These are phyloP conservation scores for Xylaria longipes DNA, from an alignment of 495 filamentous ascomycete genomes.

Conservation along the genomic window DNA sequence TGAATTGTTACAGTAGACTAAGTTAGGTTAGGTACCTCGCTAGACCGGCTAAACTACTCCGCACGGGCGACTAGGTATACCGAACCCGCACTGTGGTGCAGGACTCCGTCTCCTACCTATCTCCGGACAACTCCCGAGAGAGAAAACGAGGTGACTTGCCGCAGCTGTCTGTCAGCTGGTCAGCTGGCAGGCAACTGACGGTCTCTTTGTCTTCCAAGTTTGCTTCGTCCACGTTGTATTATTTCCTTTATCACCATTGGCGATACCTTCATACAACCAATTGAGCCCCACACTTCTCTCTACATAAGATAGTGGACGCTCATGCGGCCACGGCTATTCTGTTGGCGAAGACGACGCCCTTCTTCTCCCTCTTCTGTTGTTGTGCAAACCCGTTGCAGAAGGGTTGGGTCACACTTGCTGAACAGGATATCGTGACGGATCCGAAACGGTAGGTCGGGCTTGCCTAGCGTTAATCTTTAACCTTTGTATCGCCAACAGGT, in stretches of 20 bases:
- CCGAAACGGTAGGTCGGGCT: conserved; percentile 72
- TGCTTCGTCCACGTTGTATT: too few relatives aligned
- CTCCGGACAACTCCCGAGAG: background rate
- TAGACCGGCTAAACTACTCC: background rate
- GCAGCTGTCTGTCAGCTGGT: background rate
- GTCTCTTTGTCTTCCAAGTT: background rate
- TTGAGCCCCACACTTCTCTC: too few relatives aligned
- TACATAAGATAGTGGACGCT: too few relatives aligned
- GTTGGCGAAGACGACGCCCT: too few relatives aligned
- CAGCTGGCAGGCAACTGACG: background rate
- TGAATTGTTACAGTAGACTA: too few relatives aligned
- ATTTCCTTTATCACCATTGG: too few relatives aligned
- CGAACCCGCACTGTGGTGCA: background rate
- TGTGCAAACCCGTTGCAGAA: conserved; percentile 61
- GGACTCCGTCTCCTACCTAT: too few relatives aligned
- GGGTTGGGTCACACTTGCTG: conserved; percentile 60
- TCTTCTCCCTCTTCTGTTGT: background rate
- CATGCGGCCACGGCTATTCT: too few relatives aligned
- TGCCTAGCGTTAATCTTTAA: too few relatives aligned
- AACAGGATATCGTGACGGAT: conserved; percentile 63
- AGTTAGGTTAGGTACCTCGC: too few relatives aligned
- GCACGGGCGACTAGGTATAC: background rate
- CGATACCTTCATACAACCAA: too few relatives aligned
- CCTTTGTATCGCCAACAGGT: too few relatives aligned
- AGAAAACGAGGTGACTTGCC: background rate